Base-by-base conservation (phyloP, 352 stramenopile species). In the Globisporangium recalcitrans region DNA sequence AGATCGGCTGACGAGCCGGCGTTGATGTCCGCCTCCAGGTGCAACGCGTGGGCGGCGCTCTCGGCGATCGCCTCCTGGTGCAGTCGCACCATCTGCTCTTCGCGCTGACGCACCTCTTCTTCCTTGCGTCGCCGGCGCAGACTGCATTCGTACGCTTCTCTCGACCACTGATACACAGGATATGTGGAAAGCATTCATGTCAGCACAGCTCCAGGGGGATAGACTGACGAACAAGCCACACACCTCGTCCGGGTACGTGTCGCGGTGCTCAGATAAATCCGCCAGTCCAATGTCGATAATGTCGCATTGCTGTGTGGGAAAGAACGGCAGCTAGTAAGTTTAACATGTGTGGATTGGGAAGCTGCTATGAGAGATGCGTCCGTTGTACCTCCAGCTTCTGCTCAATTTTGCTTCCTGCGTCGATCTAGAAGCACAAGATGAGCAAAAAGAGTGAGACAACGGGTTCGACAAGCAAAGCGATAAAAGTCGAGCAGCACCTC, bases 271-370 rank as follows among this genome's bases (percentile, higher is more conserved):
- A 7, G 72, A 59, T 55, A 93, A 54, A 65, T 93, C 84, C 16
- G 84, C 80, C 6, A 93, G 70, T 1, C 82, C 84, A 36, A 93
- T 83, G 58, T 93, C 84, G 55, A 93, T 91, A 22, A 85, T 70
- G 58, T 93, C 84, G 62, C 84, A 93, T 89, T 91, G 82, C 79
- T 91, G n/a, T n/a, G n/a, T n/a, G n/a, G n/a, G n/a, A n/a, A n/a
- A n/a, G n/a, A n/a, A n/a, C n/a, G n/a, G n/a, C n/a, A n/a, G n/a
- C n/a, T n/a, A n/a, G n/a, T n/a, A n/a, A n/a, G n/a, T n/a, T n/a
- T n/a, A n/a, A n/a, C n/a, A n/a, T n/a, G n/a, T n/a, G n/a, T n/a
- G n/a, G n/a, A n/a, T n/a, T n/a, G n/a, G n/a, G n/a, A n/a, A n/a
- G n/a, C n/a, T n/a, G n/a, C n/a, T n/a, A n/a, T n/a, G n/a, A n/a